These are phyloP conservation scores for Zymoseptoria tritici DNA, from an alignment of 2,329 filamentous ascomycete genomes.

Conservation along the genomic window DNA sequence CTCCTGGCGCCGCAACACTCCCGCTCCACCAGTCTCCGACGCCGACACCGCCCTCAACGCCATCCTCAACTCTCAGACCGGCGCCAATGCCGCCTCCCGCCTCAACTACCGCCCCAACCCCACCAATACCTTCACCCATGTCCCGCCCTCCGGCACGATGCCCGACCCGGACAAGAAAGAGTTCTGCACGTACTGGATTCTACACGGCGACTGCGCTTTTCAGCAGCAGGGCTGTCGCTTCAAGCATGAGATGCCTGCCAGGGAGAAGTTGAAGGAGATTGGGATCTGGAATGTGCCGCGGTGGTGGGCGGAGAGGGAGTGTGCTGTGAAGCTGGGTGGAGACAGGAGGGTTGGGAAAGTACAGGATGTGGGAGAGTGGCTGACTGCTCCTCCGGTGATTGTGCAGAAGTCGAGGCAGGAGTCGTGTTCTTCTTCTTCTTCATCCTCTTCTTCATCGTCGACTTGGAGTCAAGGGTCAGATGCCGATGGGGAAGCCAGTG, in stretches of 20 bases:
- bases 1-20: background rate
- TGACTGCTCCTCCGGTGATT: background rate
- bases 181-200: conserved; percentile 87
- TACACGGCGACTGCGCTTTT: conserved; percentile 76
- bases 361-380: background rate
- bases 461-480: background rate
- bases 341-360: conserved; percentile 2
- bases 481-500: background rate
- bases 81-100: conserved; percentile 22
- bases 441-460: background rate
- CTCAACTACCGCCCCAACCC: conserved; percentile 18
- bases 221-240: conserved; percentile 79
- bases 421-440: background rate
- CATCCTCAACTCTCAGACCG: conserved; percentile 24
- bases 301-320: conserved; percentile 49
- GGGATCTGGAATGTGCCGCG: conserved; percentile 54
- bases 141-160: conserved; percentile 32
- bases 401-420: background rate
- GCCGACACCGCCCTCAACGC: conserved; percentile 24
- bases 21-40: conserved; percentile 1
- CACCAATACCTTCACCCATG: conserved; percentile 2
- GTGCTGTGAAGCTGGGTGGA: conserved; percentile 22
- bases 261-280: conserved; percentile 56
- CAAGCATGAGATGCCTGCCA: conserved; percentile 85
- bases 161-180: conserved; percentile 53